Evolutionary conservation across 148 eudicot genomes (phyloP).

Genomic region (Camellia granthamiana): DNA sequence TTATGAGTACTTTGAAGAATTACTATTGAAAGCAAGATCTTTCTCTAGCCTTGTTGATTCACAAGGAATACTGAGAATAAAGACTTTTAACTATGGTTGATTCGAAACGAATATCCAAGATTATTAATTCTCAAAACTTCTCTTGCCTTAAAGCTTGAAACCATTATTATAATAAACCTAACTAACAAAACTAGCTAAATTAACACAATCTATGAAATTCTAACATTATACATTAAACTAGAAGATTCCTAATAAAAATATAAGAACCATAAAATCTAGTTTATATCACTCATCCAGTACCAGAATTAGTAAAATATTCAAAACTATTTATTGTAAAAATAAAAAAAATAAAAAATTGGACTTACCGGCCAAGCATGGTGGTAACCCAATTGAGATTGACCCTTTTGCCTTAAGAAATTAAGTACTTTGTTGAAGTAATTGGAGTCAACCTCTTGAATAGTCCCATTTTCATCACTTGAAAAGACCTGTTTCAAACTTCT

Average conservation of each 20-base stretch:
- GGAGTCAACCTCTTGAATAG: conserved; percentile 23
- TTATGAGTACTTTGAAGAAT: not conserved
- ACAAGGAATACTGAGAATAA: no score
- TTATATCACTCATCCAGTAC: not conserved
- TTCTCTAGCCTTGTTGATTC: no score
- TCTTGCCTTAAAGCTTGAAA: no score
- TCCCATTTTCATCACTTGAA: not conserved
- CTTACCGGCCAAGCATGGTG: conserved; percentile 60
- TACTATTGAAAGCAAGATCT: no score
- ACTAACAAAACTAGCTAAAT: no score
- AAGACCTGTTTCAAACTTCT: conserved; percentile 20
- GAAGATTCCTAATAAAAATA: not conserved
- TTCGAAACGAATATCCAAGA: no score
- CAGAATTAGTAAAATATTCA: not conserved
- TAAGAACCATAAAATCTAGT: no score
- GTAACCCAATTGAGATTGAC: conserved; percentile 22
- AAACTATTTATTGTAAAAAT: not conserved
- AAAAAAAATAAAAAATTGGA: not conserved
- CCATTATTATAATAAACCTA: no score
- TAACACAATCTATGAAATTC: no score
- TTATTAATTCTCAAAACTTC: no score
- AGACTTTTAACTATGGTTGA: no score
- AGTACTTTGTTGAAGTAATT: conserved; percentile 19
- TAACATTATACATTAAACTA: no score
- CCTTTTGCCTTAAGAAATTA: conserved; percentile 35